Conservation (phyloP, 768 basidiomycete genomes). For the Austroboletus eburneus region DNA sequence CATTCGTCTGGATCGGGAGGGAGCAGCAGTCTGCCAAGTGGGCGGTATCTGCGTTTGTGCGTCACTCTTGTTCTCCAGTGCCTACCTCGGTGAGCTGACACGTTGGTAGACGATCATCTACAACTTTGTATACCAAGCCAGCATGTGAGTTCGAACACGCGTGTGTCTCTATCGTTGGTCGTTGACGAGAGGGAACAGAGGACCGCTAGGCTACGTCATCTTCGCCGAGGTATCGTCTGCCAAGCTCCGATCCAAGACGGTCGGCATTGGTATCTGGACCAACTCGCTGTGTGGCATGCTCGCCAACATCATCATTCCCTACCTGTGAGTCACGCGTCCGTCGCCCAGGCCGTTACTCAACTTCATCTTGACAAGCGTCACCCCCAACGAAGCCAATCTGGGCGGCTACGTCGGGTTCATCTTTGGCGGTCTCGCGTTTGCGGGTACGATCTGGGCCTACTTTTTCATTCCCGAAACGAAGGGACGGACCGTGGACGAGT, state of each 20-base stretch:
- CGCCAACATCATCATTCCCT: slow-evolving; percentile 24
- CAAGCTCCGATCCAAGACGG: slow-evolving; percentile 29
- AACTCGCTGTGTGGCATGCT: slow-evolving; percentile 26
- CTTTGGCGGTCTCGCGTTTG: slow-evolving; percentile 22
- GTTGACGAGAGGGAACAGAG: slow-evolving; percentile 10
- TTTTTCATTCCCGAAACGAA: slow-evolving; percentile 28
- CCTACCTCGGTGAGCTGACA: neutral
- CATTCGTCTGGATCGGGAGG: slow-evolving; percentile 25
- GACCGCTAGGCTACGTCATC: slow-evolving; percentile 26
- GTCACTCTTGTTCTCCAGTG: neutral
- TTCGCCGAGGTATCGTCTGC: slow-evolving; percentile 28
- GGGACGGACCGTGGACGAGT: slow-evolving; percentile 29
- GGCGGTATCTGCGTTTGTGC: slow-evolving; percentile 21
- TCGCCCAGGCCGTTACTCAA: neutral
- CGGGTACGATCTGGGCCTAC: slow-evolving; percentile 22
- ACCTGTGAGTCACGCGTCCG: slow-evolving; percentile 17
- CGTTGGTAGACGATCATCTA: slow-evolving; percentile 25
- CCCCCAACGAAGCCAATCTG: slow-evolving; percentile 25
- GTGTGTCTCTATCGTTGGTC: neutral
- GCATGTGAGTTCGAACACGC: slow-evolving; percentile 18
- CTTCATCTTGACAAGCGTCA: slow-evolving; percentile 13
- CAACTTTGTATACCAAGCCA: slow-evolving; percentile 26
- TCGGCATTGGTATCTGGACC: slow-evolving; percentile 24
- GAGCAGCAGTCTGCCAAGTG: slow-evolving; percentile 14
- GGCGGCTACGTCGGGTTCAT: slow-evolving; percentile 28